Evolutionary conservation across 1,284 basidiomycete genomes (phyloP).

Genomic region (Volvariella surrecta): DNA sequence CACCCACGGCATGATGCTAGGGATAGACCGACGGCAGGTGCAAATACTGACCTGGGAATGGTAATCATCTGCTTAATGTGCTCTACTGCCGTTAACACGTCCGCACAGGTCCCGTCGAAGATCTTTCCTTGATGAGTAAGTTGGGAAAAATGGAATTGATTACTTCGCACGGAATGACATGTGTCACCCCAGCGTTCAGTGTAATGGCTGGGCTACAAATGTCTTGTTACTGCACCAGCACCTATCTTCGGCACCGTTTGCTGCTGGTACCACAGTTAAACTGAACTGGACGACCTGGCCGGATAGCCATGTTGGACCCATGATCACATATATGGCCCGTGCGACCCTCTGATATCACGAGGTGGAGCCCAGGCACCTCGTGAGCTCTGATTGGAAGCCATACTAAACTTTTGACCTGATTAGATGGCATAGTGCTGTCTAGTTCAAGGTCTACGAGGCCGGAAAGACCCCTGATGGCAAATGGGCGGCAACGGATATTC

Average conservation of each 20-base stretch:
- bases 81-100: no score
- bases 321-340: slow-evolving; percentile 41
- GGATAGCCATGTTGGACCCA: slow-evolving; percentile 33
- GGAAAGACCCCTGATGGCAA: slow-evolving; percentile 34
- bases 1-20: no score
- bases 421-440: slow-evolving; percentile 34
- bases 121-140: slow-evolving; percentile 27
- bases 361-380: slow-evolving; percentile 33
- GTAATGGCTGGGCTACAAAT: slow-evolving; percentile 32
- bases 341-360: slow-evolving; percentile 36
- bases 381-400: slow-evolving; percentile 16
- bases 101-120: slow-evolving; percentile 26
- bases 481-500: slow-evolving; percentile 35
- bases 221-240: slow-evolving; percentile 33
- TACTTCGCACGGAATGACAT: slow-evolving; percentile 10
- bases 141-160: slow-evolving; percentile 1
- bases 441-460: slow-evolving; percentile 38
- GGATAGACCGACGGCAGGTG: no score
- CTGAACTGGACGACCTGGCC: slow-evolving; percentile 47
- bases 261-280: slow-evolving; percentile 31
- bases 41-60: no score
- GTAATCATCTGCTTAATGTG: no score
- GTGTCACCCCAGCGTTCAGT: slow-evolving; percentile 24
- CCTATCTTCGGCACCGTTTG: slow-evolving; percentile 32
- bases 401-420: background rate